phyloP scores from a whole-genome alignment of 164 flowering plant genomes.

The Chloranthus sessilifolius region DNA sequence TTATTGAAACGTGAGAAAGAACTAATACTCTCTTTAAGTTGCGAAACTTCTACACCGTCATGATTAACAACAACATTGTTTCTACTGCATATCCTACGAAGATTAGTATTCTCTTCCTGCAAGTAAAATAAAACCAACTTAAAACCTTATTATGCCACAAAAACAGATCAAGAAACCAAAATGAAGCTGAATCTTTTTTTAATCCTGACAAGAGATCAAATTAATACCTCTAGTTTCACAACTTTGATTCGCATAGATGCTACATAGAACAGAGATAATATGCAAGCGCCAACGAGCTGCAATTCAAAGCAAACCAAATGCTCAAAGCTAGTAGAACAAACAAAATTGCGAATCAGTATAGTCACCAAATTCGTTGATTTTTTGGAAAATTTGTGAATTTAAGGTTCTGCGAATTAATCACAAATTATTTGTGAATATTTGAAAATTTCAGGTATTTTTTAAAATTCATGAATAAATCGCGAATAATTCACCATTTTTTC shows the following conservation, averaged over 20 bases:
- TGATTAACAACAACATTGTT: conserved; percentile 17
- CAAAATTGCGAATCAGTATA: neutral
- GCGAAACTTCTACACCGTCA: conserved; percentile 17
- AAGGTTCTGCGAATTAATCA: too few species aligned
- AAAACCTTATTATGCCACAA: neutral
- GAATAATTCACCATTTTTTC: too few species aligned
- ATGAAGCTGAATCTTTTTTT: neutral
- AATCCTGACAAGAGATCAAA: neutral
- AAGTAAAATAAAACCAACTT: conserved; percentile 14
- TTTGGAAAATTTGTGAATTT: too few species aligned
- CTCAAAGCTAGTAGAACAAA: conserved; percentile 1
- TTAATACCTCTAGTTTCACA: conserved; percentile 49
- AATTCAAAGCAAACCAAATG: conserved; percentile 14
- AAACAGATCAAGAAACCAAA: neutral
- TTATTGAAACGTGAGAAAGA: conserved; percentile 22
- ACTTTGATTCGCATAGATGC: conserved; percentile 33
- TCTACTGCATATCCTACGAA: conserved; percentile 34
- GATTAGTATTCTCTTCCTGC: conserved; percentile 60
- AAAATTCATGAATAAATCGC: neutral
- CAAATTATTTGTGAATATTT: neutral
- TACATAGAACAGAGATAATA: conserved; percentile 30
- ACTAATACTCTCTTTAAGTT: conserved; percentile 22
- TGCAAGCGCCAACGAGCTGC: conserved; percentile 51
- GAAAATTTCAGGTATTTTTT: neutral
- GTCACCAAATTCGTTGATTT: too few species aligned